Conservation (phyloP, 2,329 filamentous ascomycete genomes). For the Zymoseptoria pseudotritici region DNA sequence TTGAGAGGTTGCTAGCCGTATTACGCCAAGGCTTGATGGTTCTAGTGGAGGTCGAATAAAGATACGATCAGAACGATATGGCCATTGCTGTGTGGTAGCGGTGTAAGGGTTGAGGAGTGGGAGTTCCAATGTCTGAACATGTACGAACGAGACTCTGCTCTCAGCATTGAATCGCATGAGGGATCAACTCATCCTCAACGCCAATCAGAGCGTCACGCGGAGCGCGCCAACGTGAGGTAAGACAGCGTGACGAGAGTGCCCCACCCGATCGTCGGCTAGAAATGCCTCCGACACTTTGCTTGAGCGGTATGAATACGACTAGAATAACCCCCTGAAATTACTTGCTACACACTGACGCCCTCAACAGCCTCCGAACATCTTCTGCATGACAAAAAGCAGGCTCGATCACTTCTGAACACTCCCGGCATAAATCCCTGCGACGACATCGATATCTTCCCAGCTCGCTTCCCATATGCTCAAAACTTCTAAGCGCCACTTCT, state of each 20-base stretch:
- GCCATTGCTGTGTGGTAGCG: background rate
- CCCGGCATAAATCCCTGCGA: conserved; percentile 36
- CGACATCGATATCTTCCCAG: conserved; percentile 47
- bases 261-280: background rate
- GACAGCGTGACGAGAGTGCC: background rate
- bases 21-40: background rate
- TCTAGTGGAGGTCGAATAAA: background rate
- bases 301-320: background rate
- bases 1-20: background rate
- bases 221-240: background rate
- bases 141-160: background rate
- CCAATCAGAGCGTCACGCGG: background rate
- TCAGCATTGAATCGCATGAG: background rate
- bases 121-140: background rate
- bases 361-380: background rate
- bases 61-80: background rate
- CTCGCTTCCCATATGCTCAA: conserved; percentile 46
- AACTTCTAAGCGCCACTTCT: conserved; percentile 39
- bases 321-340: too few relatives aligned
- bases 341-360: too few relatives aligned
- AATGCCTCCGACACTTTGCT: background rate
- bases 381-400: background rate
- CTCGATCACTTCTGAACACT: background rate
- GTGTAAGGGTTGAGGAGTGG: background rate
- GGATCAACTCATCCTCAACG: background rate